phyloP scores from a whole-genome alignment of 1,284 basidiomycete genomes.

The Farysia itapuensis region DNA sequence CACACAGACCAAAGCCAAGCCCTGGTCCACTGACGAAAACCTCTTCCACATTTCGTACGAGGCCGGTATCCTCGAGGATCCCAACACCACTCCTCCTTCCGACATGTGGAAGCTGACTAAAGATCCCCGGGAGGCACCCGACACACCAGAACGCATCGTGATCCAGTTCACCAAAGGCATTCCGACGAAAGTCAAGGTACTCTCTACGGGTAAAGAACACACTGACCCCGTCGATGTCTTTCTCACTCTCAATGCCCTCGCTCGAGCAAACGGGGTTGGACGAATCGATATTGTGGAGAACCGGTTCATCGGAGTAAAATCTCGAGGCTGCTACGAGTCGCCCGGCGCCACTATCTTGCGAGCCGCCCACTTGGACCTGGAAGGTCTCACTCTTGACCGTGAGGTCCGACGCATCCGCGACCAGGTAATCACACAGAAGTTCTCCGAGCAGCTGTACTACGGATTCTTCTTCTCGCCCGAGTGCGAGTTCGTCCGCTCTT shows the following conservation, averaged over 20 bases:
- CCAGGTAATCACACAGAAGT: slow-evolving; percentile 87
- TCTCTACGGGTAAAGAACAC: slow-evolving; percentile 52
- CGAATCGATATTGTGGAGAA: slow-evolving; percentile 99
- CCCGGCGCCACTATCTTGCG: slow-evolving; percentile 95
- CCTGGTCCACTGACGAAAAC: slow-evolving; percentile 97
- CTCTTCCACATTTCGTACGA: slow-evolving; percentile 99
- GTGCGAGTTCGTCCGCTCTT: slow-evolving; percentile 76
- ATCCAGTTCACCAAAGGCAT: slow-evolving; percentile 75
- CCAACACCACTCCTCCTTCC: slow-evolving; percentile 86
- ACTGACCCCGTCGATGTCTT: slow-evolving; percentile 97
- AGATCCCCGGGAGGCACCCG: slow-evolving; percentile 79
- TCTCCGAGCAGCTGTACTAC: slow-evolving; percentile 92
- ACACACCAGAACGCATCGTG: slow-evolving; percentile 74
- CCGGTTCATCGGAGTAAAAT: slow-evolving; percentile 98
- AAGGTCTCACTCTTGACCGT: slow-evolving; percentile 94
- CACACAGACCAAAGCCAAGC: slow-evolving; percentile 91
- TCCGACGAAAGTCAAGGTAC: slow-evolving; percentile 61
- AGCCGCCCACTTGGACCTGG: slow-evolving; percentile 91
- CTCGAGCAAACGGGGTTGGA: slow-evolving; percentile 90
- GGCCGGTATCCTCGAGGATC: slow-evolving; percentile 97
- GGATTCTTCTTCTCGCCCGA: slow-evolving; percentile 94
- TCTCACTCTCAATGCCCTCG: slow-evolving; percentile 85
- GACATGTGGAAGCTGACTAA: slow-evolving; percentile 99
- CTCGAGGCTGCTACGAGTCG: slow-evolving; percentile 96
- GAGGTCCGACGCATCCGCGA: slow-evolving; percentile 94